Base-by-base conservation (phyloP, 768 basidiomycete species). In the Agaricus subrufescens region DNA sequence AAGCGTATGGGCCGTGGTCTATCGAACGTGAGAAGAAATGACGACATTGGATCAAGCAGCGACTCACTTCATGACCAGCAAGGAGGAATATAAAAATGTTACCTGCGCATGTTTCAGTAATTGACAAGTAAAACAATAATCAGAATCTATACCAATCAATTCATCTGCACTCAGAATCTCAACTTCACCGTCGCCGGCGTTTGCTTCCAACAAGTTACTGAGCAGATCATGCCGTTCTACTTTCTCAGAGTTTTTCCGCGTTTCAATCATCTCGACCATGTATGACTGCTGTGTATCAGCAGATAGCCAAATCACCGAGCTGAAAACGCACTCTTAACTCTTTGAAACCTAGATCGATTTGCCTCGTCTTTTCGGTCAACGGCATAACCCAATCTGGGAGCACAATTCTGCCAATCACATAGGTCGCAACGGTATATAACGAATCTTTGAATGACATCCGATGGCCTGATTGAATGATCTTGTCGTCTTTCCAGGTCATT, bases 31-130 rank as follows among this genome's bases (percentile, higher is more conserved):
- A 44, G 7, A 1, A 25, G 9, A 38, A 12, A 19, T 6, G 3
- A 11, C 29, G 5, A n/a, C 29, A 12, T 14, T 27, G 10, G 25
- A 1, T 12, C 9, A 25, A 54, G 42, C 12, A 14, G 42, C 8
- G 7, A 34, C 61, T 3, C 31, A 80, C 79, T 71, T 83, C 83
- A 56, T 82, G 80, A 12, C 84, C 83, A 34, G 84, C 84, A 15
- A 84, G 62, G 15, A 84, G 61, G 51, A 75, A 76, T 14, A 77
- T 72, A 42, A 71, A 77, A 31, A 74, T 69, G 55, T 77, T 76
- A 8, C 74, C 75, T 69, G 40, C 34, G 3, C 37, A 19, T 10
- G 11, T 43, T 42, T 27, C 12, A 27, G 29, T 9, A 27, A 5
- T 4, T 15, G 15, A 10, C 25, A 14, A 25, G 9, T 25, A 19